Evolutionary conservation across 305 asterid species (phyloP).

Genomic region (Salvia sclarea): DNA sequence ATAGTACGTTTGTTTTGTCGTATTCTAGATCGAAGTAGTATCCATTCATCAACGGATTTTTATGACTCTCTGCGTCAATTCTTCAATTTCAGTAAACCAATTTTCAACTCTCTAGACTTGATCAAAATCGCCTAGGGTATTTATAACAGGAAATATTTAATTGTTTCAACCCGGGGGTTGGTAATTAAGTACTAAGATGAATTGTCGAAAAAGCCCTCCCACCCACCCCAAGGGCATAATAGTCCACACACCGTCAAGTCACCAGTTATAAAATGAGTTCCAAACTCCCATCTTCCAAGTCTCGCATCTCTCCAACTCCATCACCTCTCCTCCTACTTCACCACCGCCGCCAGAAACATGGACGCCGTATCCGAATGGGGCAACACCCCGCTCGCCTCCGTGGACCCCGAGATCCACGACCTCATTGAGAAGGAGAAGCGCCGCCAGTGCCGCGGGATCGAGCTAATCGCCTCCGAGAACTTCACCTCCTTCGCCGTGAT

Average conservation of each 20-base stretch:
- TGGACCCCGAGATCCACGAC: constrained; percentile 90
- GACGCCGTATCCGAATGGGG: constrained; percentile 87
- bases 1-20: too few relatives aligned
- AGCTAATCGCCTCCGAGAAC: constrained; percentile 92
- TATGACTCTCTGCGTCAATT: too few relatives aligned
- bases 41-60: background rate
- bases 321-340: constrained; percentile 7
- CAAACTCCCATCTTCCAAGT: background rate
- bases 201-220: background rate
- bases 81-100: too few relatives aligned
- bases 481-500: constrained; percentile 97
- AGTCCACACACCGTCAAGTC: constrained; percentile 24
- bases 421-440: constrained; percentile 93
- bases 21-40: background rate
- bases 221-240: constrained; percentile 35
- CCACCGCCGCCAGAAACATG: constrained; percentile 42
- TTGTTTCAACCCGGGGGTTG: background rate
- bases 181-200: background rate
- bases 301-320: background rate
- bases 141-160: too few relatives aligned
- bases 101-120: too few relatives aligned
- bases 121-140: too few relatives aligned
- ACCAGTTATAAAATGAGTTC: constrained; percentile 22
- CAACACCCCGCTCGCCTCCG: constrained; percentile 59
- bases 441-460: constrained; percentile 92